phyloP scores from a whole-genome alignment of 495 filamentous ascomycete species.

The Gamarada debralockiae region DNA sequence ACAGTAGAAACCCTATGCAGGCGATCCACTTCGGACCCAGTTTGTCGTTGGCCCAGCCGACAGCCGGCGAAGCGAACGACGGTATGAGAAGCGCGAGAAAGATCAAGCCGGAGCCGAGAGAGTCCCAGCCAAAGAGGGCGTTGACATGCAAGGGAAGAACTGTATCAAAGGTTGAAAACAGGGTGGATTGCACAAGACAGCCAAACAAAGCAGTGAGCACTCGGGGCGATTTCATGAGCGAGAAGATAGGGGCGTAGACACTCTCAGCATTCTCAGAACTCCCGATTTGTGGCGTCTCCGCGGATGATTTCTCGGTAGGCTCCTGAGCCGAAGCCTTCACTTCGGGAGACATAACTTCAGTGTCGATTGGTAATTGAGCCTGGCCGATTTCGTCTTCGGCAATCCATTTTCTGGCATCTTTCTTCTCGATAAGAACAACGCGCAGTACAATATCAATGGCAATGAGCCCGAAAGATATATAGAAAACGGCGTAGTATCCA shows the following conservation, averaged over 20 bases:
- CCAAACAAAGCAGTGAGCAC: slow-evolving; percentile 51
- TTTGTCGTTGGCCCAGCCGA: slow-evolving; percentile 55
- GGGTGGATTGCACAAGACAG: slow-evolving; percentile 48
- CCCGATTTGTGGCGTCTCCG: background rate
- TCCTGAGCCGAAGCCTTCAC: background rate
- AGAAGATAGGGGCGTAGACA: slow-evolving; percentile 21
- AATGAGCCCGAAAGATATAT: slow-evolving; percentile 64
- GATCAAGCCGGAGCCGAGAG: slow-evolving; percentile 67
- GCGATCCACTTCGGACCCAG: slow-evolving; percentile 56
- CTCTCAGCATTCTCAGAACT: background rate
- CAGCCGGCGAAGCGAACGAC: slow-evolving; percentile 56
- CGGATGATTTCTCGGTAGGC: background rate
- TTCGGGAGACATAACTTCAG: background rate
- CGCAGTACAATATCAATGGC: slow-evolving; percentile 63
- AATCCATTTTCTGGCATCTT: slow-evolving; percentile 52
- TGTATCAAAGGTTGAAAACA: slow-evolving; percentile 51
- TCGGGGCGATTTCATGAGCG: slow-evolving; percentile 51
- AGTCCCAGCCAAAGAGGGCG: slow-evolving; percentile 56
- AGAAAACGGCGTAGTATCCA: slow-evolving; percentile 71
- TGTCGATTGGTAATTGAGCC: background rate
- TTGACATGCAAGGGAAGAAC: slow-evolving; percentile 63
- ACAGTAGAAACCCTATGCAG: slow-evolving; percentile 54
- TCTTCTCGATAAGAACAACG: slow-evolving; percentile 69
- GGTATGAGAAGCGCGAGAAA: slow-evolving; percentile 63
- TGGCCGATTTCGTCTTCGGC: background rate